Conservation (phyloP, 768 basidiomycete genomes). For the Lactarius hengduanensis region DNA sequence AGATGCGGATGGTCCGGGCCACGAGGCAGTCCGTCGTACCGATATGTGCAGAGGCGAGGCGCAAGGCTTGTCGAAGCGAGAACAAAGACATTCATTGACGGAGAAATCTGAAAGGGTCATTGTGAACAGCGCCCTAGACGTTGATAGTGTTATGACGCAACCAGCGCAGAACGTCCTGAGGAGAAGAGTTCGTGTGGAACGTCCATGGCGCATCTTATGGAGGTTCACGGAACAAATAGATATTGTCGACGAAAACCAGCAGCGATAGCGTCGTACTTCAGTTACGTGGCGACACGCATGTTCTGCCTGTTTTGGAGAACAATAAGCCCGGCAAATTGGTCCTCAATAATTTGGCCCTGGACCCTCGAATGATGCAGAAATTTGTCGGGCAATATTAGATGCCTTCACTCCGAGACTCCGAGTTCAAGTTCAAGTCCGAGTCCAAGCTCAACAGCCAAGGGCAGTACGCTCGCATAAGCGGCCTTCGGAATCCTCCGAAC, state of each 20-base stretch:
- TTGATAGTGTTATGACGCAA: background rate
- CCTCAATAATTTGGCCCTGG: background rate
- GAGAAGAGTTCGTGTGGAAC: background rate
- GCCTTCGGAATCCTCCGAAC: background rate
- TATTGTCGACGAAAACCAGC: background rate
- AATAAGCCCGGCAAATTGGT: background rate
- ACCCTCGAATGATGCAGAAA: background rate
- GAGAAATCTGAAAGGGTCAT: background rate
- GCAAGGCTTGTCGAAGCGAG: background rate
- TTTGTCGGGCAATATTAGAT: background rate
- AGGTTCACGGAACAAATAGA: background rate
- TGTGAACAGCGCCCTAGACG: background rate
- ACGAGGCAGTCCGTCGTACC: slow-evolving; percentile 1
- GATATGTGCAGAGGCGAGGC: background rate
- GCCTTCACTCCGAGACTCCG: background rate
- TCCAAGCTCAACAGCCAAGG: no score
- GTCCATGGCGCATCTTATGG: background rate
- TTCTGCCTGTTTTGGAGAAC: slow-evolving; percentile 17
- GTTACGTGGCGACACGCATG: background rate
- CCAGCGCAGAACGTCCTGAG: background rate
- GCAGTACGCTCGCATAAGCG: no score
- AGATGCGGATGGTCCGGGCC: background rate
- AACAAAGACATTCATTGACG: background rate
- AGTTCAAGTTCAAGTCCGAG: background rate
- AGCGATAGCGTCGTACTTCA: background rate